Evolutionary conservation across 345 rosid species (phyloP), one percentile per base, ranked within the genome.

Genomic region (Capsella bursapastoris): DNA sequence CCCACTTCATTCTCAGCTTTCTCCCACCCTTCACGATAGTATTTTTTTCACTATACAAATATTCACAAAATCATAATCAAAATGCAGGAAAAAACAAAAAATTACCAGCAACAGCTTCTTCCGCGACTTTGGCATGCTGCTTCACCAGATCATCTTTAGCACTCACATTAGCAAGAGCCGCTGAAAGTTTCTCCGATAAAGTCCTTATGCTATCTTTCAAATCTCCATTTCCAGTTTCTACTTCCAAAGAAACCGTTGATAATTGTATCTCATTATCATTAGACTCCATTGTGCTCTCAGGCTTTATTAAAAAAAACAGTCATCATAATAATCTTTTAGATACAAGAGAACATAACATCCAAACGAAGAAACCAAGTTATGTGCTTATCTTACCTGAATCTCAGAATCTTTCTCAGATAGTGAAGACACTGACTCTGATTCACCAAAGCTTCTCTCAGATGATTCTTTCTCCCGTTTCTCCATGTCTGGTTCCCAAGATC

Each of bases 41-140:
- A 37, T 8, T 8, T 37, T 37, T 8, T 8, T 37, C 11, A 37
- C 40, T 2, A 37, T 1, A 34, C 0, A 37, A 37, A 0, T 8
- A 37, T 10, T 8, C 31, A 5, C 15, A 15, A 11, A 58, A 58
- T 13, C 35, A 72, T 31, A 64, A 49, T 11, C 3, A 27, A 57
- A 22, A 41, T 28, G 44, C 5, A 50, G 34, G 37, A 22, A 0
- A 31, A 55, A 16, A 55, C 57, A 48, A 32, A 35, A 58, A n/a
- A 16, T 60, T 86, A 93, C 97, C 98, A 67, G 95, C 89, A 49
- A 94, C 90, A 61, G 98, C 98, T 87, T 94, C 98, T 83, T 94
- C 98, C 0, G 98, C 97, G 67, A 94, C 97, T 86, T 90, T 94
- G 38, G 84, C 86, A 71, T 94, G 97, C 71, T 94, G 98, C 73